Evolutionary conservation across 352 stramenopile species (phyloP).

Genomic region (Pythium myriotylum): DNA sequence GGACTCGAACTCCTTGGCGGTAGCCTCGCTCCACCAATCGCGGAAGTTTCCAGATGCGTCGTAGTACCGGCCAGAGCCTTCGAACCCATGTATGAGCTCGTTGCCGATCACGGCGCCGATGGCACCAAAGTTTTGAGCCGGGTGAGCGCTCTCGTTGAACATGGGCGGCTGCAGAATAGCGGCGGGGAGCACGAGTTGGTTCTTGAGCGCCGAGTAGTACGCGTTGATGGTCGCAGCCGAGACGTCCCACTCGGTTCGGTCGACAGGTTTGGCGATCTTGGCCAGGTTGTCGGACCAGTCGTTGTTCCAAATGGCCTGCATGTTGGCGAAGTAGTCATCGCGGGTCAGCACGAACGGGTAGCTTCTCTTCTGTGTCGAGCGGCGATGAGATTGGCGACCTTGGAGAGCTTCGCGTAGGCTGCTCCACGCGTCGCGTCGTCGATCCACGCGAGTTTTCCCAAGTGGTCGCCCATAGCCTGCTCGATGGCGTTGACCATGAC

Average conservation of each 20-base stretch:
- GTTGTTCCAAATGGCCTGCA: neutral
- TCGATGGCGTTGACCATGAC: conserved; percentile 86
- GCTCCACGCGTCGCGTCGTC: conserved; percentile 73
- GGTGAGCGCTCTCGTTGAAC: conserved; percentile 74
- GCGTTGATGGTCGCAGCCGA: conserved; percentile 90
- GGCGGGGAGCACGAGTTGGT: conserved; percentile 93
- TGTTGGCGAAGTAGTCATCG: conserved; percentile 47
- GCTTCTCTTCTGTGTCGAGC: conserved; percentile 43
- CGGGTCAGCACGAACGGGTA: conserved; percentile 30
- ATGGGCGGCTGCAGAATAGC: conserved; percentile 93
- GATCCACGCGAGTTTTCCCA: conserved; percentile 90
- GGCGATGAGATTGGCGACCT: conserved; percentile 39
- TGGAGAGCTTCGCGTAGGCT: conserved; percentile 83
- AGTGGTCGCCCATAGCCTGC: conserved; percentile 70
- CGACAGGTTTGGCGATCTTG: neutral
- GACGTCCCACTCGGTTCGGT: conserved; percentile 70
- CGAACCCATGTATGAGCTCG: conserved; percentile 94
- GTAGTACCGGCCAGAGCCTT: conserved; percentile 88
- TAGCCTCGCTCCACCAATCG: conserved; percentile 89
- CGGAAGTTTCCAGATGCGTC: conserved; percentile 85
- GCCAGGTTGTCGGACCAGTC: neutral
- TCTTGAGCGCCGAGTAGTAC: conserved; percentile 61
- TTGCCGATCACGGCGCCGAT: conserved; percentile 92
- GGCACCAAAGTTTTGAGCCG: conserved; percentile 88
- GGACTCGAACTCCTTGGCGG: conserved; percentile 63